Conservation (phyloP, 129 eudicot genomes). For the Artemisia tridentata region DNA sequence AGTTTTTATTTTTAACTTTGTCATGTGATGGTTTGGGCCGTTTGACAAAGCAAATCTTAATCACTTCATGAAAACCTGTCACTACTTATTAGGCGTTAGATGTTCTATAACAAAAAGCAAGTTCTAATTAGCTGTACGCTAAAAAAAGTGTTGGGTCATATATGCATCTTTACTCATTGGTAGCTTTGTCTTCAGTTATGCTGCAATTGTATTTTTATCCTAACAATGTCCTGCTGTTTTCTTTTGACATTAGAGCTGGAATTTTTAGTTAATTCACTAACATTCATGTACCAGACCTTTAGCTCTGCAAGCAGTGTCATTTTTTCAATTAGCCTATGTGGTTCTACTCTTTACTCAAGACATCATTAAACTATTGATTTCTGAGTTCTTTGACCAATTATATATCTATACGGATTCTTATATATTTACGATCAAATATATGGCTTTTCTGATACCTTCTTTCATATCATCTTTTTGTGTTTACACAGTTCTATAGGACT, state of each 20-base stretch:
- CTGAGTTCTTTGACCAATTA: background rate
- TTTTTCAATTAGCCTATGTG: background rate
- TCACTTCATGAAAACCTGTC: conserved; percentile 1
- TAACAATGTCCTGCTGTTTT: background rate
- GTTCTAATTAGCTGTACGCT: background rate
- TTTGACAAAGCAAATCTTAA: background rate
- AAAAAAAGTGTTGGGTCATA: background rate
- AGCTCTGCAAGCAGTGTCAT: background rate
- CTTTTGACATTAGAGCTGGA: conserved; percentile 9
- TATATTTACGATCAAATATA: background rate
- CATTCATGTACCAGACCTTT: background rate
- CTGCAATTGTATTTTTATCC: background rate
- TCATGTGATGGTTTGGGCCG: background rate
- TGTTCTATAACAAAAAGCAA: background rate
- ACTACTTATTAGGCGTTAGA: background rate
- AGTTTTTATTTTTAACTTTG: background rate
- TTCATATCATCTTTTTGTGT: background rate
- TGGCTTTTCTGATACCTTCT: conserved; percentile 8
- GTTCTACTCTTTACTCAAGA: background rate
- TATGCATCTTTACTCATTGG: background rate
- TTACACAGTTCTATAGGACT: conserved; percentile 11
- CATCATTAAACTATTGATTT: background rate
- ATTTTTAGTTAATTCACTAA: conserved; percentile 3
- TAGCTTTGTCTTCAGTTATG: background rate
- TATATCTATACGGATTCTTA: conserved; percentile 16